Evolutionary conservation across 2,329 filamentous ascomycete species (phyloP).

Genomic region (Pseudogymnoascus sp.): DNA sequence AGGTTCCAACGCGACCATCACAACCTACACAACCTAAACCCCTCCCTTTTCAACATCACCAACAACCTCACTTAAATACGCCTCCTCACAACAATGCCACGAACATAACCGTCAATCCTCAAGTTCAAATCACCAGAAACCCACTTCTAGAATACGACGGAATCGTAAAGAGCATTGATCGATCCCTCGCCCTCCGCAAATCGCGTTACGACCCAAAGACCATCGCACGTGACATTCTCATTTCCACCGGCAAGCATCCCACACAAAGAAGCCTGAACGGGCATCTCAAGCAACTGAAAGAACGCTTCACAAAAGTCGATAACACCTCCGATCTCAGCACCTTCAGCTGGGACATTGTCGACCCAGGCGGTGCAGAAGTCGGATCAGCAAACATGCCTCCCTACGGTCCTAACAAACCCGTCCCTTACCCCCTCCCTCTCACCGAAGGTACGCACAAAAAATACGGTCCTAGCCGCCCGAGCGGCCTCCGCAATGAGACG

Average conservation of each 20-base stretch:
- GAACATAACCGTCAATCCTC: neutral
- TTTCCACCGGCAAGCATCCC: constrained; percentile 54
- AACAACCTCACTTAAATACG: neutral
- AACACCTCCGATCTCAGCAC: constrained; percentile 11
- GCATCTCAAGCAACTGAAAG: constrained; percentile 38
- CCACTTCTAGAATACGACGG: constrained; percentile 9
- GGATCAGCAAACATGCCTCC: constrained; percentile 3
- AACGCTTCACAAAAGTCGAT: constrained; percentile 8
- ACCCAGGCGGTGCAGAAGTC: neutral
- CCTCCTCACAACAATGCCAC: neutral
- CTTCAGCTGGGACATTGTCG: constrained; percentile 12
- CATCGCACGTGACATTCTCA: constrained; percentile 55
- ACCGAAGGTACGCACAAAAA: neutral
- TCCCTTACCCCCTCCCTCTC: neutral
- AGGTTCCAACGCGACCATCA: neutral
- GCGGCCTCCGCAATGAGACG: neutral
- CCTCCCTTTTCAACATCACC: constrained; percentile 1
- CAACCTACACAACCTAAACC: neutral
- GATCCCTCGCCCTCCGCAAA: constrained; percentile 27
- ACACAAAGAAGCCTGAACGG: constrained; percentile 50
- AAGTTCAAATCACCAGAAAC: neutral
- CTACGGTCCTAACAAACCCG: neutral
- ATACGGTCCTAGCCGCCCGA: neutral
- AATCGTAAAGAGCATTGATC: constrained; percentile 10
- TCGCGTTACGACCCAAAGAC: constrained; percentile 51